Evolutionary conservation across 768 basidiomycete genomes (phyloP).

Genomic region (Mycena albidolilacea): DNA sequence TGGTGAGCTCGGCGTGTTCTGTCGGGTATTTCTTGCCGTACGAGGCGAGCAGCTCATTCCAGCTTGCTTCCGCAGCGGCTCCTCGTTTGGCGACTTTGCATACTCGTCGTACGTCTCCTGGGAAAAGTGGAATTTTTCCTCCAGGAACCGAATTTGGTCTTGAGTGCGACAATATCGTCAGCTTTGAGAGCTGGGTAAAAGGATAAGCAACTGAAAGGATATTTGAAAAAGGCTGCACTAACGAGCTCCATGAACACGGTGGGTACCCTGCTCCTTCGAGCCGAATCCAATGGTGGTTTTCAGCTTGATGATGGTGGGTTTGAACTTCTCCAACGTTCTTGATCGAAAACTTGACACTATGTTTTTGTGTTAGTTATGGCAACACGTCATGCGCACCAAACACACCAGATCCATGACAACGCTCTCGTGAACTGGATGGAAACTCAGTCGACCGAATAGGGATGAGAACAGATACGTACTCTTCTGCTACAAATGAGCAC

Average conservation of each 20-base stretch:
- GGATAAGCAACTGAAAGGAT: conserved; percentile 19
- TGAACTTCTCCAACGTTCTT: conserved; percentile 86
- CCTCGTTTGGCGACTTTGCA: conserved; percentile 79
- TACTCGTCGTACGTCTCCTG: conserved; percentile 80
- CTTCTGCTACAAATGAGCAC: conserved; percentile 99
- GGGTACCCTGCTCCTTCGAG: conserved; percentile 86
- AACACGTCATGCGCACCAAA: conserved; percentile 11
- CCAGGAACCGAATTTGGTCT: conserved; percentile 87
- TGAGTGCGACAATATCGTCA: conserved; percentile 88
- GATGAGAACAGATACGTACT: conserved; percentile 68
- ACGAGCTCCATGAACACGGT: conserved; percentile 96
- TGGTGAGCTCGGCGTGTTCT: conserved; percentile 88
- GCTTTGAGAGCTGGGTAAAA: conserved; percentile 82
- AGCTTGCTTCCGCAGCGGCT: conserved; percentile 79
- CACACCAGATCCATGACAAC: conserved; percentile 91
- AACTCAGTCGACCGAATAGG: conserved; percentile 40
- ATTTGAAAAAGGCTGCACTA: conserved; percentile 52
- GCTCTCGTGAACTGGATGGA: conserved; percentile 81
- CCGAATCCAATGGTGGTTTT: conserved; percentile 93
- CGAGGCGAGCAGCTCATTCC: conserved; percentile 76
- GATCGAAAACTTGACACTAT: conserved; percentile 98
- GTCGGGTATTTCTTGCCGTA: conserved; percentile 87
- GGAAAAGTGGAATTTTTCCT: conserved; percentile 85
- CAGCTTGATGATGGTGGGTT: conserved; percentile 88
- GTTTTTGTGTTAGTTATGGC: conserved; percentile 11